Evolutionary conservation across 257 asterid species (phyloP).

Genomic region (Capsicum rhomboideum): DNA sequence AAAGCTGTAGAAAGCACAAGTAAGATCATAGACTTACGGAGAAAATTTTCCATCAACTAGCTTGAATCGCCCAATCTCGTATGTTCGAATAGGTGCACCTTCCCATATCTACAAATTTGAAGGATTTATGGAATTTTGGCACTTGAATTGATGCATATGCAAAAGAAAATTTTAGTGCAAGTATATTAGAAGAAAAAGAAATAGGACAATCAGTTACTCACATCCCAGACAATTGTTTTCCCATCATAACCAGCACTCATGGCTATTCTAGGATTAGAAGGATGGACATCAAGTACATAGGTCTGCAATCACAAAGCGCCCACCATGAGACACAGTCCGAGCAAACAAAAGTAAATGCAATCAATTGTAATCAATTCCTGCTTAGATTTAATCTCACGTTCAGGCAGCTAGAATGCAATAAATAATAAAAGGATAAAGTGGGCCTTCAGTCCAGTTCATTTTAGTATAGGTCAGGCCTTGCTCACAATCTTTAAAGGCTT

Average conservation of each 20-base stretch:
- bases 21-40: slow-evolving; percentile 61
- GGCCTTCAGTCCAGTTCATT: background rate
- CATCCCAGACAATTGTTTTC: slow-evolving; percentile 97
- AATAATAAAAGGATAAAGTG: background rate
- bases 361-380: background rate
- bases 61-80: slow-evolving; percentile 74
- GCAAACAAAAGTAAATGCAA: background rate
- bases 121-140: background rate
- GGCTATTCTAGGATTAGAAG: slow-evolving; percentile 95
- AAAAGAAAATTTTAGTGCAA: slow-evolving; percentile 4
- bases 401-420: background rate
- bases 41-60: slow-evolving; percentile 97
- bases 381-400: background rate
- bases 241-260: slow-evolving; percentile 99
- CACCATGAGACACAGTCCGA: slow-evolving; percentile 5
- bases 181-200: background rate
- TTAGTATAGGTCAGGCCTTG: background rate
- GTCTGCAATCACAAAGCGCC: slow-evolving; percentile 39
- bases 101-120: slow-evolving; percentile 76
- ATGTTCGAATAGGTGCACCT: slow-evolving; percentile 79
- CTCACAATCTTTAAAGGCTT: background rate
- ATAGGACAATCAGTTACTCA: slow-evolving; percentile 28
- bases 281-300: slow-evolving; percentile 93
- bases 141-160: background rate
- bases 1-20: background rate